phyloP scores from a whole-genome alignment of 192 early-diverging fungal species.

The Rhizoclosmatium globosum region DNA sequence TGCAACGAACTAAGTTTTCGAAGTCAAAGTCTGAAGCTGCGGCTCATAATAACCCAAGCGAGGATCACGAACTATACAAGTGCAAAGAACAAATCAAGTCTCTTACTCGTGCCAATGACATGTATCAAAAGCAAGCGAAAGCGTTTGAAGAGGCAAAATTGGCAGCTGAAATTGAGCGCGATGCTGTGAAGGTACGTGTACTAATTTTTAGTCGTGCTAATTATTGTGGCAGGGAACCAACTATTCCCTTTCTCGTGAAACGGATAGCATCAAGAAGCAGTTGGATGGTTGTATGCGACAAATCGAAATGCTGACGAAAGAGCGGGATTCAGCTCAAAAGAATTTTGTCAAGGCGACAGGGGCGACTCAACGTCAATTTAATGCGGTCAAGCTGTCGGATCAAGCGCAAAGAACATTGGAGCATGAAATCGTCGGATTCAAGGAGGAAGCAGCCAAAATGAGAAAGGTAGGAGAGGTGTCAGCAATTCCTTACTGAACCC shows the following conservation, averaged over 20 bases:
- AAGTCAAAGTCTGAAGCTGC: slow-evolving; percentile 43
- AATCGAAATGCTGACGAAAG: slow-evolving; percentile 54
- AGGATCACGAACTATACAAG: slow-evolving; percentile 51
- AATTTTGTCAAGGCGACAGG: slow-evolving; percentile 65
- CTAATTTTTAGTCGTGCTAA: slow-evolving; percentile 13
- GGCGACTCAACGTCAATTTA: slow-evolving; percentile 61
- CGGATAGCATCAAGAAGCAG: slow-evolving; percentile 51
- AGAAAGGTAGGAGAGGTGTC: slow-evolving; percentile 50
- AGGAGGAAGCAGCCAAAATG: slow-evolving; percentile 69
- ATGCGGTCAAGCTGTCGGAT: slow-evolving; percentile 61
- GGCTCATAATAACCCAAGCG: slow-evolving; percentile 40
- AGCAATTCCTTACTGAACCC: neutral
- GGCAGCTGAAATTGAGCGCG: slow-evolving; percentile 59
- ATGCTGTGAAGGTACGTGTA: slow-evolving; percentile 46
- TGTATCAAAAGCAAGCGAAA: slow-evolving; percentile 54
- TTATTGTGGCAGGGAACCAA: slow-evolving; percentile 42
- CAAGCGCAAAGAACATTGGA: slow-evolving; percentile 66
- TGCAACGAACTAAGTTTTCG: slow-evolving; percentile 43
- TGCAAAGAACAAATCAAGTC: slow-evolving; percentile 51
- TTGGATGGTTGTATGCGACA: slow-evolving; percentile 47
- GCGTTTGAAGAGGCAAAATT: slow-evolving; percentile 53
- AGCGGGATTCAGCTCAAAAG: slow-evolving; percentile 65
- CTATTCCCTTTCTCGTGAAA: slow-evolving; percentile 48
- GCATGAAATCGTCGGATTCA: slow-evolving; percentile 65
- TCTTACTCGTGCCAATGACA: slow-evolving; percentile 45